phyloP scores from a whole-genome alignment of 768 basidiomycete species.

The Lentinula guzmanii region DNA sequence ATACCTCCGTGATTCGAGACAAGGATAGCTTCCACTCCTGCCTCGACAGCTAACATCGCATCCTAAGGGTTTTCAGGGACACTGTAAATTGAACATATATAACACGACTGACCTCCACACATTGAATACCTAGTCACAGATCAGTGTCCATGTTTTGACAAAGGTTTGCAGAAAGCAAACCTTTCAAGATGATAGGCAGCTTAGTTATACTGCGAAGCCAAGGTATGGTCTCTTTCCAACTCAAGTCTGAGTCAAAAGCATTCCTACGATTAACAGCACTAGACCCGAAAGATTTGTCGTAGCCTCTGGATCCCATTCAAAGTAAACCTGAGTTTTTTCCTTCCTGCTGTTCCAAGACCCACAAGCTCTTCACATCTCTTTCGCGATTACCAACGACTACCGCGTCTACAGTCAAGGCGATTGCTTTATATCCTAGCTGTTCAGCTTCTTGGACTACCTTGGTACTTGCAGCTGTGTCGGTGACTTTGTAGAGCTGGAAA shows the following conservation, averaged over 20 bases:
- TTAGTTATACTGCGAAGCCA: conserved; percentile 69
- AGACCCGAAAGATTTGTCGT: conserved; percentile 46
- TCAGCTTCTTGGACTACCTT: conserved; percentile 70
- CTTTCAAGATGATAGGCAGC: conserved; percentile 73
- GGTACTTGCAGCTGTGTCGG: conserved; percentile 58
- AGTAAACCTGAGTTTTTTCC: conserved; percentile 21
- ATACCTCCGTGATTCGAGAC: conserved; percentile 88
- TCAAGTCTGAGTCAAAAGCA: conserved; percentile 70
- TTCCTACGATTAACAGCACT: conserved; percentile 41
- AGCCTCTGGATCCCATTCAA: conserved; percentile 16
- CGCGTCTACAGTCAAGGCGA: conserved; percentile 90
- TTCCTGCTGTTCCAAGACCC: conserved; percentile 50
- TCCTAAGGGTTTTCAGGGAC: conserved; percentile 46
- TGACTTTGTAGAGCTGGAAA: conserved; percentile 85
- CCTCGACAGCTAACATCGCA: conserved; percentile 76
- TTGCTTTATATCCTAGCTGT: conserved; percentile 73
- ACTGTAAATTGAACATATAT: conserved; percentile 11
- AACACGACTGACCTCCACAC: conserved; percentile 47
- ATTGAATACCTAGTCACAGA: conserved; percentile 44
- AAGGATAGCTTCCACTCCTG: conserved; percentile 83
- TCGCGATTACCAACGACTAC: conserved; percentile 77
- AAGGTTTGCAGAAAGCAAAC: neutral
- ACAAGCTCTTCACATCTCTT: conserved; percentile 59
- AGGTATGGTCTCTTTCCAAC: conserved; percentile 73
- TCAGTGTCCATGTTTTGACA: neutral